Conservation (phyloP, 768 basidiomycete species). For the Trametes meyenii region DNA sequence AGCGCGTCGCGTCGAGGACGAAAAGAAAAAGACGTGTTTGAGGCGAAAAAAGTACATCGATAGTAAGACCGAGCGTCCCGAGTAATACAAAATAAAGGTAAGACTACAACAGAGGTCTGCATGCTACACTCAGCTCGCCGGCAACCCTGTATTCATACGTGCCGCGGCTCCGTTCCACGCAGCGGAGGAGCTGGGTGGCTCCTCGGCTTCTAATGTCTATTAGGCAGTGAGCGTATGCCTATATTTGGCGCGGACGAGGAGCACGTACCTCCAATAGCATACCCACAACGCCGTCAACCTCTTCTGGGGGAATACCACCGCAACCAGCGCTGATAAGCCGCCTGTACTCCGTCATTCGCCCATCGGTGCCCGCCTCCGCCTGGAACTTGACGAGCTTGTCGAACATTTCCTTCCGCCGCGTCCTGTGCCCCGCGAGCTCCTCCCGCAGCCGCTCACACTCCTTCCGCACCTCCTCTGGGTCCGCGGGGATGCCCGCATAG, state of each 20-base stretch:
- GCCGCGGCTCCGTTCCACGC: conserved; percentile 40
- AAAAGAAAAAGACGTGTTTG: not conserved
- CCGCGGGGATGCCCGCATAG: conserved; percentile 58
- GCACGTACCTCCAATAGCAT: conserved; percentile 79
- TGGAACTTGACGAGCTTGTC: conserved; percentile 79
- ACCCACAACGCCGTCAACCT: conserved; percentile 84
- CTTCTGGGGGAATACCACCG: conserved; percentile 81
- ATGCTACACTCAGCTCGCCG: conserved; percentile 14
- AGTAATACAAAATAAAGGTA: conserved; percentile 21
- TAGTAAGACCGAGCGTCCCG: conserved; percentile 12
- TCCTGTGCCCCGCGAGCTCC: conserved; percentile 66
- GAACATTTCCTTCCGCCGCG: conserved; percentile 72
- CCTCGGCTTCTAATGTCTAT: conserved; percentile 82
- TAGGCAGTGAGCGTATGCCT: conserved; percentile 10
- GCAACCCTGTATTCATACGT: conserved; percentile 10
- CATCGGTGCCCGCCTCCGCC: conserved; percentile 88
- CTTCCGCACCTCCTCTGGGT: conserved; percentile 53
- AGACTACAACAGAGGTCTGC: conserved; percentile 22
- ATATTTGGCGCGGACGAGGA: not conserved
- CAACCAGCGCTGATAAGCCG: conserved; percentile 88
- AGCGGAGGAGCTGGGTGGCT: conserved; percentile 61
- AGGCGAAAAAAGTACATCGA: conserved; percentile 12
- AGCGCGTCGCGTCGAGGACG: conserved; percentile 6
- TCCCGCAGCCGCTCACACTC: conserved; percentile 64
- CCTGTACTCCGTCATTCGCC: conserved; percentile 87